Evolutionary conservation across 306 rosid species (phyloP).

Genomic region (Cucurbita argyrosperma): DNA sequence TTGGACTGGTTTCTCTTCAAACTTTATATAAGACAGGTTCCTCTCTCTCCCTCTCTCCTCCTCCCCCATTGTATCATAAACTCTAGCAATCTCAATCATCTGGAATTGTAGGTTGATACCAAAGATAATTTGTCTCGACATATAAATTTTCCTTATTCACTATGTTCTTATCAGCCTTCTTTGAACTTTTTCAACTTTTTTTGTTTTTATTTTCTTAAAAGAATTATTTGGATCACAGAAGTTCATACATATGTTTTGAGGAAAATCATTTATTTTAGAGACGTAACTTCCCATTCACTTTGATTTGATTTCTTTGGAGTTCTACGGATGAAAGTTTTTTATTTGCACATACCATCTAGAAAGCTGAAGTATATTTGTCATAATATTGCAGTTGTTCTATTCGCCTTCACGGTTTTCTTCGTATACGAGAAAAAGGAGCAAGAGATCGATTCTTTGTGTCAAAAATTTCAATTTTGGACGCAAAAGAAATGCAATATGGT

Average conservation of each 20-base stretch:
- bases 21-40: slow-evolving; percentile 56
- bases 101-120: neutral
- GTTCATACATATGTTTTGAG: neutral
- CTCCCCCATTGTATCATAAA: neutral
- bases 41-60: slow-evolving; percentile 1
- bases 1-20: slow-evolving; percentile 57
- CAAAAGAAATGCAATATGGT: slow-evolving; percentile 40
- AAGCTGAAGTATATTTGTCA: neutral
- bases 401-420: slow-evolving; percentile 50
- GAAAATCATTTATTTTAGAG: neutral
- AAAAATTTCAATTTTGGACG: slow-evolving; percentile 28
- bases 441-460: slow-evolving; percentile 47
- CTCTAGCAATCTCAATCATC: neutral
- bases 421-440: slow-evolving; percentile 69
- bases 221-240: neutral
- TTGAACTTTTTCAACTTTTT: neutral
- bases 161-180: neutral
- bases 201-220: neutral
- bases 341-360: neutral
- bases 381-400: slow-evolving; percentile 45
- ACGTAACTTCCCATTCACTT: too few species aligned
- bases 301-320: neutral
- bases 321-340: neutral
- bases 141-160: neutral
- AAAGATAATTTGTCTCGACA: neutral